A percentile compares a stretch with the other conserved stretches of the same genome.
These are phyloP conservation scores for Suillus paluster DNA, from an alignment of 768 basidiomycete genomes.

Conservation along the genomic window DNA sequence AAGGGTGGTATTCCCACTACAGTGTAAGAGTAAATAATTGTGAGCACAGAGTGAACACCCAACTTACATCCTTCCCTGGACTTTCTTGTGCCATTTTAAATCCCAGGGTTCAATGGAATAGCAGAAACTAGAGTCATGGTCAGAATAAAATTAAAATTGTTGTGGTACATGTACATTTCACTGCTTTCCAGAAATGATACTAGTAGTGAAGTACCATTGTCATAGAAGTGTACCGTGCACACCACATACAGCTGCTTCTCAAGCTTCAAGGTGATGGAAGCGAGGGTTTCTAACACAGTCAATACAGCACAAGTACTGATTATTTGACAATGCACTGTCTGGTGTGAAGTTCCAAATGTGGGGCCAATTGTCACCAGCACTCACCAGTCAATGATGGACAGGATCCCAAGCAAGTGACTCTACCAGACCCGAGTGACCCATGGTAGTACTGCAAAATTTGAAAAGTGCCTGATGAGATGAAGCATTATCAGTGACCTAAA, in stretches of 20 bases:
- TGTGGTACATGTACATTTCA: constrained; percentile 1
- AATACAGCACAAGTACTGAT: not conserved
- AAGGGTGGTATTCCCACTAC: constrained; percentile 9
- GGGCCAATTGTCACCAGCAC: not conserved
- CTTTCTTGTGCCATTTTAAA: constrained; percentile 7
- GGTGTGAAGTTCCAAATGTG: not conserved
- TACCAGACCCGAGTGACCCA: not conserved
- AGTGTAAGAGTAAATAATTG: not conserved
- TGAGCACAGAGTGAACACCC: not conserved
- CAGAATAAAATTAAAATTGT: not conserved
- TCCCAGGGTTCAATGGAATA: constrained; percentile 8
- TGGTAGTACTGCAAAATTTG: not conserved
- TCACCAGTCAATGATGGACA: not conserved
- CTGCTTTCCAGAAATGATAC: constrained; percentile 4
- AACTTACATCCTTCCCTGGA: not conserved
- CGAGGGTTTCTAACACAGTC: not conserved
- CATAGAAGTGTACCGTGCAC: not conserved
- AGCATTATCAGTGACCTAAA: not conserved
- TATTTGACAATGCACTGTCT: not conserved
- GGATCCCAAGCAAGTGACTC: not conserved
- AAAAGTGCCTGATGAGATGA: not conserved
- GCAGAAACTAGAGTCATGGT: not conserved
- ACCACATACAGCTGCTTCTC: constrained; percentile 1
- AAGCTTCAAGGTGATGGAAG: not conserved
- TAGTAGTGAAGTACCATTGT: constrained; percentile 4